Evolutionary conservation across 345 rosid species (phyloP), one percentile per base, ranked within the genome.

Genomic region (Eucalyptus fibrosa): DNA sequence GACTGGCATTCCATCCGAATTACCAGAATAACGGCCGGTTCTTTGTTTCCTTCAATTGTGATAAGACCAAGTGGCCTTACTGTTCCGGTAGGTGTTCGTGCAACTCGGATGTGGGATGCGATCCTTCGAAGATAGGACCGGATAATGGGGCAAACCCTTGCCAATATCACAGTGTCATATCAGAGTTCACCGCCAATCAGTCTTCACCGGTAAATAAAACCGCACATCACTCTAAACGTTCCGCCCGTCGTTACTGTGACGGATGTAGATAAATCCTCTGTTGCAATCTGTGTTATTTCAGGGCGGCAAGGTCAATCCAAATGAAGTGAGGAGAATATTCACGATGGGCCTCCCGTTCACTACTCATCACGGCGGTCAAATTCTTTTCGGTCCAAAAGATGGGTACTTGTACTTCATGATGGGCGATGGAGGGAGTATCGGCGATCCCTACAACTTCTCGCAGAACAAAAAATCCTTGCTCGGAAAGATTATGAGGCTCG

Each of bases 401-500:
- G 98, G 99, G 32, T 97, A 94, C 92, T 88, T 97, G 59, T 97
- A 97, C 93, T 95, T 97, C 88, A 96, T 95, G 99, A 97, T 94
- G 95, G 99, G 99, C 60, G 98, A 97, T 50, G 99, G 99, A 23
- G 99, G 99, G 42, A 81, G 87, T 10, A 40, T 59, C 30, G 96
- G 94, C 15, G 98, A 97, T 94, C 97, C 99, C 87, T 94, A 96
- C 91, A 95, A 96, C 92, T 95, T 97, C 91, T 89, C 98, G n/a
- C 99, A 97, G 89, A 97, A 95, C 93, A 97, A 95, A 94, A 97
- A 97, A 93, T 97, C 99, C 3, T 92, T 97, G 93, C 99, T 97
- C 44, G 99, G 99, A 87, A 97, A 97, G 92, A 92, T 97, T 90
- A 93, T 94, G 97, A 93, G 99, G 90, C 96, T 97, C 42, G 99